Evolutionary conservation across 2,329 filamentous ascomycete species (phyloP).

Genomic region (Botrytis paeoniae): DNA sequence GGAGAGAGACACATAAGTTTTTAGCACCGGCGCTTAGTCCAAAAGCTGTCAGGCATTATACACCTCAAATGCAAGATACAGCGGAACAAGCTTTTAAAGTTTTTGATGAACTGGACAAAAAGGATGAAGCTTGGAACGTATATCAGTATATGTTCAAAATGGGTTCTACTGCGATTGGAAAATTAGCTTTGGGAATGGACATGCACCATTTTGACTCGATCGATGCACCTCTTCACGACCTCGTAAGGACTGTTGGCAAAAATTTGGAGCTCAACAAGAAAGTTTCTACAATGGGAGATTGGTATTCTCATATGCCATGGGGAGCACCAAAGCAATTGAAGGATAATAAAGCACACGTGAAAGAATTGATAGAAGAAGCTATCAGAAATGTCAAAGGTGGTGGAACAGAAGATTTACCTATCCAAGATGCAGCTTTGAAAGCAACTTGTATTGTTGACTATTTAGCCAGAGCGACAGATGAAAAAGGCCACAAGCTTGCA

Average conservation of each 20-base stretch:
- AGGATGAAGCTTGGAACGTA: slow-evolving; percentile 44
- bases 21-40: slow-evolving; percentile 28
- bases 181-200: slow-evolving; percentile 45
- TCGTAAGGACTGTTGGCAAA: slow-evolving; percentile 42
- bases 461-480: slow-evolving; percentile 42
- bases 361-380: slow-evolving; percentile 42
- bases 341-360: slow-evolving; percentile 35
- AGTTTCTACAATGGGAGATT: slow-evolving; percentile 43
- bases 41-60: slow-evolving; percentile 41
- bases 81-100: slow-evolving; percentile 27
- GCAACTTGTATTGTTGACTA: slow-evolving; percentile 38
- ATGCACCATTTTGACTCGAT: slow-evolving; percentile 44
- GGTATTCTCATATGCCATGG: slow-evolving; percentile 46
- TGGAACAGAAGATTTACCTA: slow-evolving; percentile 38
- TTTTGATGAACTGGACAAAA: slow-evolving; percentile 28
- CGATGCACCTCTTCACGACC: slow-evolving; percentile 43
- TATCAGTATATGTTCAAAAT: slow-evolving; percentile 51
- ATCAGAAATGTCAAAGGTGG: slow-evolving; percentile 35
- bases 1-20: slow-evolving; percentile 25
- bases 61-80: slow-evolving; percentile 27
- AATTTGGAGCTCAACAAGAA: slow-evolving; percentile 47
- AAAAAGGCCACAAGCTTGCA: slow-evolving; percentile 44
- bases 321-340: slow-evolving; percentile 41
- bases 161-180: slow-evolving; percentile 44
- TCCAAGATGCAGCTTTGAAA: slow-evolving; percentile 41